Evolutionary conservation across 495 filamentous ascomycete genomes (phyloP).

Genomic region (Podospora comata): DNA sequence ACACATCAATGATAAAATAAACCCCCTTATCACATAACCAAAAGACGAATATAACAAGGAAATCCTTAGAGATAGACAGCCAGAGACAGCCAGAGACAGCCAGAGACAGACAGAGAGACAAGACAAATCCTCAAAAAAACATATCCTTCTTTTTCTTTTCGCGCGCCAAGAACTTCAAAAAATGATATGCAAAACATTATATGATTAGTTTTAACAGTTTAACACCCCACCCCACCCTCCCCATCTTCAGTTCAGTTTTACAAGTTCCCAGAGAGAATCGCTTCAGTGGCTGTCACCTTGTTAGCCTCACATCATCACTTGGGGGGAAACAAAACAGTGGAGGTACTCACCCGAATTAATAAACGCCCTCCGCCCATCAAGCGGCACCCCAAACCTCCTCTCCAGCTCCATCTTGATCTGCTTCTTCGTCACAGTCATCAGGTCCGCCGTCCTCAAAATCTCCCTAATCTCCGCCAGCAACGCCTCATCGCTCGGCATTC

Average conservation of each 20-base stretch:
- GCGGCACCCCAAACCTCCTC: slow-evolving; percentile 72
- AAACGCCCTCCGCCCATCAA: slow-evolving; percentile 81
- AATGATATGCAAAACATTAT: neutral
- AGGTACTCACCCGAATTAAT: slow-evolving; percentile 79
- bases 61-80: neutral
- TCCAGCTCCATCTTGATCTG: slow-evolving; percentile 92
- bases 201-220: neutral
- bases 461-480: slow-evolving; percentile 91
- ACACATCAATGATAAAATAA: no score
- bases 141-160: neutral
- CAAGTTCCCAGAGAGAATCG: slow-evolving; percentile 46
- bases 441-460: slow-evolving; percentile 82
- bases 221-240: no score
- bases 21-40: no score
- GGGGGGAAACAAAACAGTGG: slow-evolving; percentile 10
- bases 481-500: slow-evolving; percentile 81
- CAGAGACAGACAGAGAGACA: neutral
- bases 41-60: no score
- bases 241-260: slow-evolving; percentile 20
- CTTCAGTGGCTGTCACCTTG: slow-evolving; percentile 43
- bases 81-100: neutral
- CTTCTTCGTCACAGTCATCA: slow-evolving; percentile 99
- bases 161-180: neutral
- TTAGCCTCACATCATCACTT: slow-evolving; percentile 10
- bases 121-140: neutral